These are phyloP conservation scores for Fonsecaea multimorphosa DNA, from an alignment of 2,329 filamentous ascomycete genomes.

Conservation along the genomic window DNA sequence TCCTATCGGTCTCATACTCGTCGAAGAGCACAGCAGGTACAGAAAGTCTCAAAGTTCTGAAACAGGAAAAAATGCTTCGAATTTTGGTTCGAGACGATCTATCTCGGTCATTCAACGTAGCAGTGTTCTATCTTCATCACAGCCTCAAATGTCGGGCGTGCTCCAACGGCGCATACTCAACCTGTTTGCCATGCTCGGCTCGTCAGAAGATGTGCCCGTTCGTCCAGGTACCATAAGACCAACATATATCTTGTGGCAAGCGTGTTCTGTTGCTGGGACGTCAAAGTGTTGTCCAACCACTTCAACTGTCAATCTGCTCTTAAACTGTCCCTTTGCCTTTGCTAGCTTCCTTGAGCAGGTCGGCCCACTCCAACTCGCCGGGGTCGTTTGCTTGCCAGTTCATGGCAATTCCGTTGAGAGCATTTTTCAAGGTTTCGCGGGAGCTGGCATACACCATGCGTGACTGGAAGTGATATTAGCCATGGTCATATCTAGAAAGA, in stretches of 20 bases:
- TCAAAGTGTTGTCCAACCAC: conserved; percentile 15
- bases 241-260: not conserved
- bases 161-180: conserved; percentile 26
- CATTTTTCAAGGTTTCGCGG: conserved; percentile 56
- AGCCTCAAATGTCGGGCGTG: conserved; percentile 23
- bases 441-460: conserved; percentile 60
- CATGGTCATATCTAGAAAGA: conserved; percentile 25
- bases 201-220: conserved; percentile 16
- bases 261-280: not conserved
- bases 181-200: conserved; percentile 20
- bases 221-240: not conserved
- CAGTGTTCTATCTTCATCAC: conserved; percentile 22
- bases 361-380: conserved; percentile 45
- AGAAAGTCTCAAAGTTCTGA: not conserved
- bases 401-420: conserved; percentile 49
- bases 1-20: not conserved
- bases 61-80: conserved; percentile 15
- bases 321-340: conserved; percentile 42
- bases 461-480: conserved; percentile 43
- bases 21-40: not conserved
- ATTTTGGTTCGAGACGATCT: conserved; percentile 24
- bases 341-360: conserved; percentile 44
- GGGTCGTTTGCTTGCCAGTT: conserved; percentile 45
- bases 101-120: conserved; percentile 25
- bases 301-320: conserved; percentile 2